Evolutionary conservation across 192 early-diverging fungal species (phyloP).

Genomic region (Coemansia sp.): DNA sequence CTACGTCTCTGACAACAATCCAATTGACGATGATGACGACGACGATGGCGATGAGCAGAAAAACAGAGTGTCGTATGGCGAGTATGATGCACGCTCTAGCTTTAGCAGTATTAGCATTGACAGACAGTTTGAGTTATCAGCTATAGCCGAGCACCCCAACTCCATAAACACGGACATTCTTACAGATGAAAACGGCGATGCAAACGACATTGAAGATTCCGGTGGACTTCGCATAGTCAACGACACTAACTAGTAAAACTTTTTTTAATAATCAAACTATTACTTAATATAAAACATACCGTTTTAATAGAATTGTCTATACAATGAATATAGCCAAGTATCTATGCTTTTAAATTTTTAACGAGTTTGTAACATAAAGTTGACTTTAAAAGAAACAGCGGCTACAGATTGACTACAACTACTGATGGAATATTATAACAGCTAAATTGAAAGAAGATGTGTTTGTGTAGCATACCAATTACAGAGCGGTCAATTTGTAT

Average conservation of each 20-base stretch:
- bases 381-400: too few species aligned
- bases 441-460: too few species aligned
- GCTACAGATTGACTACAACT: too few species aligned
- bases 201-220: background rate
- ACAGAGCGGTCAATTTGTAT: too few species aligned
- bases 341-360: too few species aligned
- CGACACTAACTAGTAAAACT: background rate
- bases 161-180: background rate
- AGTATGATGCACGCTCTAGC: background rate
- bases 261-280: too few species aligned
- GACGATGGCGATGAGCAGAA: conserved; percentile 5
- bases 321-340: too few species aligned
- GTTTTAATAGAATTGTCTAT: too few species aligned
- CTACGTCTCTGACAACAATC: conserved; percentile 9
- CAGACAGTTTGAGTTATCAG: conserved; percentile 13
- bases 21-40: background rate
- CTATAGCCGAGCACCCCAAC: conserved; percentile 8
- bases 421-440: too few species aligned
- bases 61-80: background rate
- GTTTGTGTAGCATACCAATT: too few species aligned
- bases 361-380: too few species aligned
- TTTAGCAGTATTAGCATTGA: conserved; percentile 14
- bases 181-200: background rate
- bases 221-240: background rate
- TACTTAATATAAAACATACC: too few species aligned